Base-by-base conservation (phyloP, 495 filamentous ascomycete genomes). In the Jackrogersella multiformis region DNA sequence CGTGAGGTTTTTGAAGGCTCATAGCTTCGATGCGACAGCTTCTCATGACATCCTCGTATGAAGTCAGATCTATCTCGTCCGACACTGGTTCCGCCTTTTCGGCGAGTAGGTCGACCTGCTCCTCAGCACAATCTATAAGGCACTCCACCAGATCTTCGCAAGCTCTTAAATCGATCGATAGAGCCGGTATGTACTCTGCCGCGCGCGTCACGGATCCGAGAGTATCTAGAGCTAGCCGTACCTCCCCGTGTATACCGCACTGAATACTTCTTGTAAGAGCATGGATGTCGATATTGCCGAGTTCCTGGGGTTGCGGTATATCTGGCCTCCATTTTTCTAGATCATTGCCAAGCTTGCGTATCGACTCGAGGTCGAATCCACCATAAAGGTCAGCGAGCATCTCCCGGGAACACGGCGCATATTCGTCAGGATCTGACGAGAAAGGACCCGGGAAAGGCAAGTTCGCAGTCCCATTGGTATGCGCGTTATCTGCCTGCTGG, bases 221-320 rank as follows among this genome's bases (percentile, higher is more conserved):
- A 0, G 89, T 90, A 76, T 97, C 95, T 49, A 99, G 78, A 10
- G 95, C 94, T 67, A 96, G 78, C 8, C 93, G 88, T 23, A 97
- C 87, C 74, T 99, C 95, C 10, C 87, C 88, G 69, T 92, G 86
- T 52, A 99, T 91, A 2, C 94, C 95, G 60, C 90, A 96, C 64
- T 96, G 92, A n/a, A 99, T 81, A 70, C 92, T 91, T 84, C 92
- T 91, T 1, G 88, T 96, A 38, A 99, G 82, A n/a, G 94, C 92
- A 66, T 92, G 90, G 24, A 97, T 89, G 70, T 99, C 94, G 56
- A 99, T 88, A 13, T 90, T 80, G 9, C 95, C 95, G 26, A 97
- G 80, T 67, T 99, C 94, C 3, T 81, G 77, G n/a, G 91, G 84
- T 0, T 79, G 76, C 2, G 95, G 95, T 39, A 94, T 82, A 63